Percentiles rank a stretch among this genome's conserved stretches.
phyloP scores from a whole-genome alignment of 345 rosid genomes.

The Eucalyptus tenuipes region DNA sequence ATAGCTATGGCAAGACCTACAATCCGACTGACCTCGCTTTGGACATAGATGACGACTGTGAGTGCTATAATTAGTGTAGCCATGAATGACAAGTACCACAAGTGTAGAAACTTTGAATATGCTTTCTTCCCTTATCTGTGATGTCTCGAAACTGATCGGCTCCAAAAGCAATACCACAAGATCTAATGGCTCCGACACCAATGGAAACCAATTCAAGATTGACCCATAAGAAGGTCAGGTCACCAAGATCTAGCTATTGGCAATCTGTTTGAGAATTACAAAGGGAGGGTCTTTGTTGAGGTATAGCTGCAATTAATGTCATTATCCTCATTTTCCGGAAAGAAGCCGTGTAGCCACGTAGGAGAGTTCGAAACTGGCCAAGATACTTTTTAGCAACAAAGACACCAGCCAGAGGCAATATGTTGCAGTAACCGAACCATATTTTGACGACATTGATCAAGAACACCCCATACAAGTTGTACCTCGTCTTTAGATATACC shows the following conservation, averaged over 20 bases:
- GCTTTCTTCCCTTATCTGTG: constrained; percentile 27
- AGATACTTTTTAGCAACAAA: constrained; percentile 33
- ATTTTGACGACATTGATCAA: constrained; percentile 40
- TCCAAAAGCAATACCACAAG: constrained; percentile 46
- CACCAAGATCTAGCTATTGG: constrained; percentile 15
- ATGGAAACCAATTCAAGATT: constrained; percentile 34
- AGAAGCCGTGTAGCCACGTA: constrained; percentile 30
- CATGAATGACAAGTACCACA: constrained; percentile 60
- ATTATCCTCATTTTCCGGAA: constrained; percentile 44
- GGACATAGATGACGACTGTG: constrained; percentile 40
- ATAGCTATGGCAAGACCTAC: constrained; percentile 38
- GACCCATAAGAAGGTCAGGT: constrained; percentile 17
- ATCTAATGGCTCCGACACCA: constrained; percentile 38
- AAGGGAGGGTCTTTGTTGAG: constrained; percentile 19
- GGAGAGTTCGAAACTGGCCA: constrained; percentile 37
- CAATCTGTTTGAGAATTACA: constrained; percentile 14
- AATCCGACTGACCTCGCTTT: constrained; percentile 49
- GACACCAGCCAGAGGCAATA: constrained; percentile 56
- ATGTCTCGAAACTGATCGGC: constrained; percentile 44
- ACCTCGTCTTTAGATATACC: constrained; percentile 35
- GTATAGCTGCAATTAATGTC: constrained; percentile 30
- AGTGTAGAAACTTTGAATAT: constrained; percentile 45
- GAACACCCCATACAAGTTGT: constrained; percentile 44
- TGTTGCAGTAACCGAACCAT: constrained; percentile 55
- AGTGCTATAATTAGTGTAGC: constrained; percentile 33